These are phyloP conservation scores for Xylaria sp. DNA, from an alignment of 2,329 filamentous ascomycete genomes.

Conservation along the genomic window DNA sequence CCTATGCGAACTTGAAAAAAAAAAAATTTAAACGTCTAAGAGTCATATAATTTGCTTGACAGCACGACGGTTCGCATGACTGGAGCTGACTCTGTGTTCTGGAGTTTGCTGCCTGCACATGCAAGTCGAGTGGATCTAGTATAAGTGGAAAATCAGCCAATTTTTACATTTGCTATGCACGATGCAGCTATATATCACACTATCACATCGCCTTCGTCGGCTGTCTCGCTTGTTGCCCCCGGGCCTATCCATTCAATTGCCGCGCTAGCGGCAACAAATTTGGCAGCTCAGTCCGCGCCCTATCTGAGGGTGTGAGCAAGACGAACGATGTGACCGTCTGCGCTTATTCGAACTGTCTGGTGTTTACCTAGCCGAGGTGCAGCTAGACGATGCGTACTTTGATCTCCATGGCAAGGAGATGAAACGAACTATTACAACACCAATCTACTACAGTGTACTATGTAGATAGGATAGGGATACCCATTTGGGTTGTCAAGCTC, in stretches of 20 bases:
- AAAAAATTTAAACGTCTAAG: not conserved
- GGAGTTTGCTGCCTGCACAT: not conserved
- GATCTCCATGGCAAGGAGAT: not conserved
- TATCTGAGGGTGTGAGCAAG: not conserved
- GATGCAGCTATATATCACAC: constrained; percentile 47
- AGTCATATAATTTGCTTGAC: not conserved
- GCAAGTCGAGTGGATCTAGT: constrained; percentile 1
- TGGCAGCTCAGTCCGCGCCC: constrained; percentile 7
- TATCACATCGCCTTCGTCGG: constrained; percentile 38
- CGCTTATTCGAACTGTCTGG: constrained; percentile 21
- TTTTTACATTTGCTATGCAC: constrained; percentile 39
- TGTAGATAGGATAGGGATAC: not conserved
- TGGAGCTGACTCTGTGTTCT: not conserved
- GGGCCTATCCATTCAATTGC: constrained; percentile 33
- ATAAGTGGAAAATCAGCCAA: constrained; percentile 35
- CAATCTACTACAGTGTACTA: not conserved
- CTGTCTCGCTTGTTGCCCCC: constrained; percentile 29
- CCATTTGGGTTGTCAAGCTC: not conserved
- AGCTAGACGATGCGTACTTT: constrained; percentile 4
- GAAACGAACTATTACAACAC: not conserved
- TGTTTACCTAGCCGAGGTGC: constrained; percentile 22
- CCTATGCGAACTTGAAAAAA: not conserved
- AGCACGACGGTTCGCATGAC: not conserved
- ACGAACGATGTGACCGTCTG: constrained; percentile 7
- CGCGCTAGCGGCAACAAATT: constrained; percentile 32